Percentiles rank a stretch among this genome's conserved stretches.
phyloP scores from a whole-genome alignment of 2,329 filamentous ascomycete genomes.

The Paecilomyces formosus region DNA sequence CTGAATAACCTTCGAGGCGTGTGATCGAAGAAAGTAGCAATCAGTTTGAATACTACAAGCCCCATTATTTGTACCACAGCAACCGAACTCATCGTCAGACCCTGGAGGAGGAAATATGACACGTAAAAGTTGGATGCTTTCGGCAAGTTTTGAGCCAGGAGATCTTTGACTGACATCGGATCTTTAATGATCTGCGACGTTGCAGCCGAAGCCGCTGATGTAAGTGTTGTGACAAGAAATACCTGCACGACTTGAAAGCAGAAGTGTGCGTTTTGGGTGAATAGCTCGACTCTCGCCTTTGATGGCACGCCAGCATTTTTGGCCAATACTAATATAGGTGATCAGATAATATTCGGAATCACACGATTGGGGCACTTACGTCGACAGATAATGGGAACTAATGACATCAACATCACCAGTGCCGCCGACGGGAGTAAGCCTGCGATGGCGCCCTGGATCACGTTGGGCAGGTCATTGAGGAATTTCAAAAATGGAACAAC shows the following conservation, averaged over 20 bases:
- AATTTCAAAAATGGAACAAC: slow-evolving; percentile 59
- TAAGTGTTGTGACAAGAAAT: slow-evolving; percentile 77
- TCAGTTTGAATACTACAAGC: slow-evolving; percentile 62
- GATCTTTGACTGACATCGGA: slow-evolving; percentile 54
- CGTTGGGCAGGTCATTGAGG: slow-evolving; percentile 61
- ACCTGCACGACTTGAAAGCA: slow-evolving; percentile 67
- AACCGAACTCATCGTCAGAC: slow-evolving; percentile 65
- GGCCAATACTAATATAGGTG: slow-evolving; percentile 54
- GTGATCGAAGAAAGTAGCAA: slow-evolving; percentile 63
- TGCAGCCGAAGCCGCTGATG: slow-evolving; percentile 70
- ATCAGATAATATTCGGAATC: slow-evolving; percentile 6
- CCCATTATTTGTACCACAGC: slow-evolving; percentile 67
- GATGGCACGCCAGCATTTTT: slow-evolving; percentile 75
- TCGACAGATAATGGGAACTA: slow-evolving; percentile 77
- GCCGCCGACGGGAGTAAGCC: slow-evolving; percentile 76
- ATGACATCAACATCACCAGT: slow-evolving; percentile 74
- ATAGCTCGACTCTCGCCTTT: slow-evolving; percentile 70
- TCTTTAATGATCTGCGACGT: slow-evolving; percentile 57
- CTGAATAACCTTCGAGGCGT: slow-evolving; percentile 68
- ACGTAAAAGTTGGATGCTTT: slow-evolving; percentile 92
- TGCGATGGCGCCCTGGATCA: slow-evolving; percentile 70
- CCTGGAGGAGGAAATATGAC: slow-evolving; percentile 89
- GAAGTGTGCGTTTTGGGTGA: slow-evolving; percentile 87
- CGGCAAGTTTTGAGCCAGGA: slow-evolving; percentile 70
- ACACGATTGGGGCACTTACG: slow-evolving; percentile 38